Base-by-base conservation (phyloP, 192 early-diverging fungal species). In the Entophlyctis luteolus region DNA sequence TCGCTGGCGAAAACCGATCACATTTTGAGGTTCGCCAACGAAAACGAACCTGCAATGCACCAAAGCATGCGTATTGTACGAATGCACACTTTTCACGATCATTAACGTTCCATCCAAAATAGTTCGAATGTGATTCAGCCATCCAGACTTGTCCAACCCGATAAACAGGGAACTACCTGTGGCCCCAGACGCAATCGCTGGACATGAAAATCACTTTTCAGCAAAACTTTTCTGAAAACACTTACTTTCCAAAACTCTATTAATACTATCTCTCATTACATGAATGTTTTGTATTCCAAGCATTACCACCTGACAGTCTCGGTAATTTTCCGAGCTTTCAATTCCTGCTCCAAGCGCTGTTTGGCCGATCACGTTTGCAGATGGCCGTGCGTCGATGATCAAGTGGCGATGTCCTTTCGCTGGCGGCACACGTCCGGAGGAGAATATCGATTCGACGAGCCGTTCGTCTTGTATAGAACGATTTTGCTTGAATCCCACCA, bases 271-370 rank as follows among this genome's bases (percentile, higher is more conserved):
- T 35, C 96, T 77, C 85, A 99, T 94, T 5, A 97, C 94, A 72
- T 99, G 96, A 68, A 99, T 99, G 73, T 99, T 99, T 56, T 95
- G 95, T 56, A 99, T 97, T 2, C 93, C 94, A 72, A 92, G 79
- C 68, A 91, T 94, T 52, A 81, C 82, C 48, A 95, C 87, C 73
- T 91, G 88, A 57, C 91, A 95, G 57, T 88, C 86, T 50, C 82
- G 74, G 75, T 99, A 99, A 68, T 97, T 89, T 32, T 97, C 95
- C 76, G 89, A 87, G 73, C 88, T 95, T 69, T 99, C 96, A 12
- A 92, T 91, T 8, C 96, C 96, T 18, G 95, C 93, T 0, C 96
- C 96, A 32, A 93, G 83, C 3, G 92, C 94, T 3, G 87, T 87
- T 71, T 97, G 94, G 6, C 87, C 93, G 53, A 97, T 86, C 0